Base-by-base conservation (phyloP, 176 grass and related monocot species). In the Oryza glaberrima region DNA sequence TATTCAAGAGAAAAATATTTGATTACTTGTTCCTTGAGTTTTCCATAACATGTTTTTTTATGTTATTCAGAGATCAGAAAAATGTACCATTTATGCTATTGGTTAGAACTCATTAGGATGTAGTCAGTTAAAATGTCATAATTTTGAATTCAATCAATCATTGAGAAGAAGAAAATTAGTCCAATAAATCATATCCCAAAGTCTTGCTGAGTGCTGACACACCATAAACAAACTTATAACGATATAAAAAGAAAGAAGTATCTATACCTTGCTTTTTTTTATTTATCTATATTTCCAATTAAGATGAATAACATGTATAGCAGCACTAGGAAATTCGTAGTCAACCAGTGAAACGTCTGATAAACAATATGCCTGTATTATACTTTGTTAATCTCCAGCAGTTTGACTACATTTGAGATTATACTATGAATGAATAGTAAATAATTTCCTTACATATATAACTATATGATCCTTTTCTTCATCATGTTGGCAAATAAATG, bases 1-100 rank as follows among this genome's bases (percentile, higher is more conserved):
- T 56, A 88, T 36, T 77, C 66, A 83, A 72, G 8, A 46, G 6
- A 34, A 68, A 35, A 67, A 58, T 73, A 75, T 67, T 83, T 13
- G 22, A 78, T 81, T 65, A 30, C 73, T 63, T 2, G 66, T 65
- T 82, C 40, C 22, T 49, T 67, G 12, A 67, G 65, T 73, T 68
- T 81, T 30, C 14, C 34, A 30, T 22, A 58, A 9, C 44, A 56
- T 35, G 32, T 3, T 67, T 67, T n/a, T 46, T 67, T 4, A 73
- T 67, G 26, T 14, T 6, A 56, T 73, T 22, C 7, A 6, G 13
- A 60, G 74, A n/a, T 30, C 79, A 34, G 22, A 6, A 66, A 51
- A 43, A 67, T 84, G 13, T 38, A 38, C 28, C 5, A 7, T 1
- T 44, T 46, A 45, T 26, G 64, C 11, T 34, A 79, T 58, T 34